Evolutionary conservation across 2,329 filamentous ascomycete species (phyloP).

Genomic region (Lasiodiplodia sp.): DNA sequence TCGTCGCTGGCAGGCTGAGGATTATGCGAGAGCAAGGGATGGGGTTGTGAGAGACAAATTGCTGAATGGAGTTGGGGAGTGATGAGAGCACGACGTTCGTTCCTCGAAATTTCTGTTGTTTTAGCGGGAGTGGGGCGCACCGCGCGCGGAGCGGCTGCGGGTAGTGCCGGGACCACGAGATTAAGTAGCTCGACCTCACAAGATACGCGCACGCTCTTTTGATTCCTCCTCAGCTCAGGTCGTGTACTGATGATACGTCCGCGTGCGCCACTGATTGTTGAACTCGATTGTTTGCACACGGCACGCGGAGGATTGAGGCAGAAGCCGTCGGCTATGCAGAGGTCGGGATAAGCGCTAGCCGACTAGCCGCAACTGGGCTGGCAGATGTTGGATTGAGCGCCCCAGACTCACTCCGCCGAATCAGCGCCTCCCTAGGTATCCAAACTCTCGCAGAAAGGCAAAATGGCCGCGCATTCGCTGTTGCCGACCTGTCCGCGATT

Average conservation of each 20-base stretch:
- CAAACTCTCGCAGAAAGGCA: conserved; percentile 10
- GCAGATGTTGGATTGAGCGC: neutral
- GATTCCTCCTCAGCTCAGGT: neutral
- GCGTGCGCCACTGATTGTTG: neutral
- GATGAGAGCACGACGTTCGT: neutral
- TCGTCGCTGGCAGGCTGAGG: too few species aligned
- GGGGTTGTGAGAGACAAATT: neutral
- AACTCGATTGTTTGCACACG: neutral
- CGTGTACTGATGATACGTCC: neutral
- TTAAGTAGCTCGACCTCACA: conserved; percentile 2
- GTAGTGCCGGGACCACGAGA: neutral
- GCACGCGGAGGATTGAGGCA: neutral
- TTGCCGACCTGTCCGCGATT: neutral
- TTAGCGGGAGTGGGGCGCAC: neutral
- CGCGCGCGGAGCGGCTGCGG: neutral
- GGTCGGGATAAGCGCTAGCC: conserved; percentile 5
- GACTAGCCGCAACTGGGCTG: neutral
- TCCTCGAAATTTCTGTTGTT: conserved; percentile 10
- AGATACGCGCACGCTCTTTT: neutral
- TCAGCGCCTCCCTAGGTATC: neutral
- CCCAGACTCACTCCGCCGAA: neutral
- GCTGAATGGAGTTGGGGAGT: neutral
- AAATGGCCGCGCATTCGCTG: neutral
- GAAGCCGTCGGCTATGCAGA: conserved; percentile 6
- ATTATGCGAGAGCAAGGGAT: neutral